Base-by-base conservation (phyloP, 129 eudicot genomes). In the Daucus carota region DNA sequence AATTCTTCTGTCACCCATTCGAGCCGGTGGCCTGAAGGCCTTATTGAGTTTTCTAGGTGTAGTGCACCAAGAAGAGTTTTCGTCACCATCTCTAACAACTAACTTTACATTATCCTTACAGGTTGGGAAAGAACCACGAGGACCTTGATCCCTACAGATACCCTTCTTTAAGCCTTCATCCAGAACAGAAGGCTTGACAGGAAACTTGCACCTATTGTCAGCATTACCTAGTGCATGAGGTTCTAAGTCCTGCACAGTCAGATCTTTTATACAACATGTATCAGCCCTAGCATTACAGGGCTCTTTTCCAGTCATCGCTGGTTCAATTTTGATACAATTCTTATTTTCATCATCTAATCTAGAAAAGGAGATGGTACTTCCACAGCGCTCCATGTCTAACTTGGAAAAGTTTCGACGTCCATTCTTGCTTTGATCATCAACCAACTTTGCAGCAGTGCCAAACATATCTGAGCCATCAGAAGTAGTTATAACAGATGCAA, bases 21-120 rank as follows among this genome's bases (percentile, higher is more conserved):
- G 83, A 8, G 82, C 81, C 2, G 84, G 84, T 71, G 86, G 78
- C 95, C 85, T 85, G 63, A 80, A 52, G 77, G 88, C 75, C 81
- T 85, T 86, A 81, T 78, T 85, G 68, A 79, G 69, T 77, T 83
- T 87, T 79, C 90, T 87, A 71, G 85, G 87, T 44, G 83, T 87
- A 75, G 77, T 83, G 81, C 89, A 84, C 88, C 83, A 86, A 54
- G 80, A 88, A 80, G 86, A 90, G 68, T 88, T 93, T 86, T 90
- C 98, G 87, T 87, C 98, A 87, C 91, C 91, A 86, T 94, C 98
- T 87, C 89, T 89, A 87, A 59, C 65, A 81, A 80, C 98, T 94
- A 94, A 85, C 75, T 89, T 86, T 86, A 89, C 92, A 88, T 85
- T 83, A 70, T 87, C 87, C 84, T 82, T 65, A 75, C 63, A 72